phyloP scores from a whole-genome alignment of 768 basidiomycete genomes.

The Pisolithus albus region DNA sequence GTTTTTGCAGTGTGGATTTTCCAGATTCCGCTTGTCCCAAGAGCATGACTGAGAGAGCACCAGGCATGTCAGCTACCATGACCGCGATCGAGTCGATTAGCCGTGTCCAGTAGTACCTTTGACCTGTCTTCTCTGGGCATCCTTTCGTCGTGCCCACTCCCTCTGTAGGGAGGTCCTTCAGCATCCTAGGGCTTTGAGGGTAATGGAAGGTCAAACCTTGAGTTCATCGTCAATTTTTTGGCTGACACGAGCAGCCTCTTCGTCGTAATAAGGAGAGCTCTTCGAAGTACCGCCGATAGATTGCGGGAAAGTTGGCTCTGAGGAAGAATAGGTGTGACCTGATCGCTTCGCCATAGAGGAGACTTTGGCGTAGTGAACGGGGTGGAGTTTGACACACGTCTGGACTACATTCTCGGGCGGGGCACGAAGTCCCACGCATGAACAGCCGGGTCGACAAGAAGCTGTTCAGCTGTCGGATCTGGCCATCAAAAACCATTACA shows the following conservation, averaged over 20 bases:
- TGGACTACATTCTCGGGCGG: constrained; percentile 25
- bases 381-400: constrained; percentile 14
- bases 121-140: constrained; percentile 40
- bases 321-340: constrained; percentile 23
- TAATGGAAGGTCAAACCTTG: constrained; percentile 30
- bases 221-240: constrained; percentile 52
- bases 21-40: constrained; percentile 78
- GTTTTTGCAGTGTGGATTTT: constrained; percentile 80
- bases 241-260: constrained; percentile 41
- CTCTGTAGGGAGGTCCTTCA: constrained; percentile 30
- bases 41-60: constrained; percentile 47
- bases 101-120: constrained; percentile 37
- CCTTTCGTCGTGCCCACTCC: constrained; percentile 42
- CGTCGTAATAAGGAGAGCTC: constrained; percentile 33
- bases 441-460: constrained; percentile 31
- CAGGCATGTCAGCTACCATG: constrained; percentile 3
- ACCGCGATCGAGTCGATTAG: neutral
- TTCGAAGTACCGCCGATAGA: constrained; percentile 25
- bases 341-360: constrained; percentile 22
- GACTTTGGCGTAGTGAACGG: constrained; percentile 12
- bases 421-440: constrained; percentile 29
- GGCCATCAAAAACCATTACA: constrained; percentile 22
- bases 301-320: constrained; percentile 27
- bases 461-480: constrained; percentile 19
- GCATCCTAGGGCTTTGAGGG: neutral